Base-by-base conservation (phyloP, 805 yeast species). In the Metschnikowia henanensis region DNA sequence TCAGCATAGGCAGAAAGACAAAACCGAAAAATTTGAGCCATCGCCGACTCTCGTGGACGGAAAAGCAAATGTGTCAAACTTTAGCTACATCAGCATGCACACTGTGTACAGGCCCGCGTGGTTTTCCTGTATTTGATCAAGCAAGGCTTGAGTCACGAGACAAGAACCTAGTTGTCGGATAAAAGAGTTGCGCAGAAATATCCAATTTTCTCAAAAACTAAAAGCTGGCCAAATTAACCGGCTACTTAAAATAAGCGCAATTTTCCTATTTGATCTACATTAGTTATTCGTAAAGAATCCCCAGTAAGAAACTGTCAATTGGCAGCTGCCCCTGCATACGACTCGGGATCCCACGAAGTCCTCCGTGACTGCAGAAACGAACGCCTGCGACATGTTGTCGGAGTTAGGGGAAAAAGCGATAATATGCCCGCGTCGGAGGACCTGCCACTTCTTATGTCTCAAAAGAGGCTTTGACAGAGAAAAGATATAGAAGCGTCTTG, bases 301-400 rank as follows among this genome's bases (percentile, higher is more conserved):
- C n/a, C n/a, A n/a, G n/a, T n/a, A n/a, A n/a, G n/a, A 23, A 3
- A 13, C 26, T 23, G 8, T 3, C 12, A 23, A 13, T 9, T 23
- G 8, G 26, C 4, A 23, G 8, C 12, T 23, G 56, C 55, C 53
- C 51, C 43, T 23, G 37, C 37, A n/a, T 20, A 10, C 36, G 13
- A 29, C 37, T 32, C 32, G 43, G 26, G 43, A 35, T 20, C 30
- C 13, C 12, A 23, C 26, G 26, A 13, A 9, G 26, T 23, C 26
- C 8, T 23, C 12, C 26, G 12, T 23, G 8, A 13, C 26, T 13
- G n/a, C 26, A 23, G 12, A 23, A 23, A 23, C 26, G 8, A 13
- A 9, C 26, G 12, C 2, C 26, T 23, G 26, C 26, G 26, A 9
- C 12, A 23, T 13, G 12, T 23, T 13, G 26, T 3, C 26, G 26